Conservation (phyloP, 2,329 filamentous ascomycete species). For the Tolypocladium endophyticum region DNA sequence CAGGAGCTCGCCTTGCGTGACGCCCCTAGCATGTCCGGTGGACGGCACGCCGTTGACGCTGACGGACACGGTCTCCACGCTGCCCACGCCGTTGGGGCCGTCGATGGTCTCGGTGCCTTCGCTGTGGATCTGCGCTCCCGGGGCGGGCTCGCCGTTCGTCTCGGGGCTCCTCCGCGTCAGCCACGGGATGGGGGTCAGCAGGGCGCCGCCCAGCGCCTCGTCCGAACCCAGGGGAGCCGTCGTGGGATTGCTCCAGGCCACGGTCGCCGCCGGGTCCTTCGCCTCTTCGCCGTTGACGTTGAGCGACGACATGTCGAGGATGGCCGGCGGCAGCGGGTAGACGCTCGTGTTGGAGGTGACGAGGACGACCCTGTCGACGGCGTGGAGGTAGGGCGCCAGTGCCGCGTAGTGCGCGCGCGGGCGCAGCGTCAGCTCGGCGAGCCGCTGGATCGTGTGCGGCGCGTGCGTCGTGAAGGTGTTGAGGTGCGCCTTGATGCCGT, state of each 20-base stretch:
- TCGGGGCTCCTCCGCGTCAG: constrained; percentile 36
- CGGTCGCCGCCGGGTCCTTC: constrained; percentile 22
- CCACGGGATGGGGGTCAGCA: constrained; percentile 93
- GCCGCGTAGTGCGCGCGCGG: constrained; percentile 73
- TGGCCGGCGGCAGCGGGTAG: constrained; percentile 69
- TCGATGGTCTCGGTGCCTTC: constrained; percentile 74
- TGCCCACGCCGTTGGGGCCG: constrained; percentile 67
- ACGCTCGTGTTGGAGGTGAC: constrained; percentile 73
- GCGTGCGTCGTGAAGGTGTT: constrained; percentile 62
- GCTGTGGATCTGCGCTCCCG: constrained; percentile 43
- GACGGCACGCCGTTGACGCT: constrained; percentile 60
- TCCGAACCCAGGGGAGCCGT: constrained; percentile 60
- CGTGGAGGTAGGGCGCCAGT: constrained; percentile 77
- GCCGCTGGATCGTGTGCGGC: constrained; percentile 85
- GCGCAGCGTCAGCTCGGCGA: constrained; percentile 73
- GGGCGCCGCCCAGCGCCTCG: constrained; percentile 78
- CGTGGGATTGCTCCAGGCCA: constrained; percentile 38
- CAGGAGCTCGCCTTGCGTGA: constrained; percentile 76
- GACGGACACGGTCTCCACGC: constrained; percentile 72
- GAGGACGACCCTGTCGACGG: constrained; percentile 79
- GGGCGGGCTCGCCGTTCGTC: constrained; percentile 13
- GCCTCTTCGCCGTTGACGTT: constrained; percentile 51
- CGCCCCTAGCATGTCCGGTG: constrained; percentile 38
- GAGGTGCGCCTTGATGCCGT: constrained; percentile 51
- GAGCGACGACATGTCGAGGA: constrained; percentile 47